Evolutionary conservation across 352 stramenopile species (phyloP).

Genomic region (Pythium myriotylum): DNA sequence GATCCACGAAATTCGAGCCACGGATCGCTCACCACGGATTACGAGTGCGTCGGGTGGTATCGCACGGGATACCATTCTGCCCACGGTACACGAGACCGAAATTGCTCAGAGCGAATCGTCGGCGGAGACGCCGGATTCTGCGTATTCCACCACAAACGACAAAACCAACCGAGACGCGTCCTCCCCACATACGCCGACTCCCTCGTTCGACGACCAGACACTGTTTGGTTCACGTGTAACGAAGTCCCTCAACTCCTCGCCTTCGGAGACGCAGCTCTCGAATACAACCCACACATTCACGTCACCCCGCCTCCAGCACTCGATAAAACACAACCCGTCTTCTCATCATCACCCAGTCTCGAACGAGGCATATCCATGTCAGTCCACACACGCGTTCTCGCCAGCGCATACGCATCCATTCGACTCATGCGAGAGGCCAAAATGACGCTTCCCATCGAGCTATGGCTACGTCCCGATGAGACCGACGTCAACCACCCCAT

Average conservation of each 20-base stretch:
- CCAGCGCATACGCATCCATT: slow-evolving; percentile 57
- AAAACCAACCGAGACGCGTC: slow-evolving; percentile 25
- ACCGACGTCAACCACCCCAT: slow-evolving; percentile 51
- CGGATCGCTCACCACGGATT: slow-evolving; percentile 12
- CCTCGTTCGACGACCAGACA: background rate
- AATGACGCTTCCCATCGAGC: slow-evolving; percentile 63
- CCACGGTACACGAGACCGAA: slow-evolving; percentile 28
- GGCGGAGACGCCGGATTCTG: slow-evolving; percentile 26
- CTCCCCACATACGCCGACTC: slow-evolving; percentile 18
- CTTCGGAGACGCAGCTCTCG: slow-evolving; percentile 15
- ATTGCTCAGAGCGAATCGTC: slow-evolving; percentile 32
- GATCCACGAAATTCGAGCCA: background rate
- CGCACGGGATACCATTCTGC: slow-evolving; percentile 44
- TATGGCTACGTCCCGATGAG: slow-evolving; percentile 68
- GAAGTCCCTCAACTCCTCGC: background rate
- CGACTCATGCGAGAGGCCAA: slow-evolving; percentile 44
- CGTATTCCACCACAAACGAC: slow-evolving; percentile 8
- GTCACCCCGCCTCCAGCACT: background rate
- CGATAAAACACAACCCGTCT: slow-evolving; percentile 27
- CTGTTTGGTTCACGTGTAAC: slow-evolving; percentile 15
- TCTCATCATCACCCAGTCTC: too few species aligned
- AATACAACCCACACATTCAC: background rate
- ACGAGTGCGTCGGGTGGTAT: slow-evolving; percentile 56
- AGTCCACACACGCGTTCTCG: slow-evolving; percentile 28
- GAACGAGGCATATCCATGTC: slow-evolving; percentile 41